phyloP scores from a whole-genome alignment of 2,329 filamentous ascomycete species.

The Saccharata proteae region DNA sequence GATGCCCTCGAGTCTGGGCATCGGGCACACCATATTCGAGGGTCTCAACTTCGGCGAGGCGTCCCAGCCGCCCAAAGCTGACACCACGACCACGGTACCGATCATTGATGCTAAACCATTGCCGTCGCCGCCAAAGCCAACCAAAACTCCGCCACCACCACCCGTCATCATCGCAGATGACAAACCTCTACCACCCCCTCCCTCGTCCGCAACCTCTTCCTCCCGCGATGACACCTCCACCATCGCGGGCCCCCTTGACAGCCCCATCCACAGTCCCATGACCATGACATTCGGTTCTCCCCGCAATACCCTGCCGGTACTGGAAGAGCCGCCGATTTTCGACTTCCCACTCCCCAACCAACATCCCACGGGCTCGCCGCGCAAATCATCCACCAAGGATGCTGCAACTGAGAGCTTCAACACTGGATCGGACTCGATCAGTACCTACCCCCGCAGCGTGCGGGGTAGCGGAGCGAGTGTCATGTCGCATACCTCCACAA shows the following conservation, averaged over 20 bases:
- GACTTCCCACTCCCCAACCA: constrained; percentile 14
- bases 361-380: constrained; percentile 11
- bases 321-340: constrained; percentile 18
- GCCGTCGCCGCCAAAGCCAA: constrained; percentile 21
- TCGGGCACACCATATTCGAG: constrained; percentile 29
- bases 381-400: constrained; percentile 10
- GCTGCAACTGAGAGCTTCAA: constrained; percentile 50
- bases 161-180: constrained; percentile 40
- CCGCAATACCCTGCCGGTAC: constrained; percentile 34
- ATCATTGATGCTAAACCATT: constrained; percentile 25
- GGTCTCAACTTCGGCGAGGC: constrained; percentile 12
- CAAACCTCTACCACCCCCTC: constrained; percentile 57
- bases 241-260: too few relatives aligned
- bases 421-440: constrained; percentile 64
- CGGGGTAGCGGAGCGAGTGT: constrained; percentile 72
- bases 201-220: constrained; percentile 29
- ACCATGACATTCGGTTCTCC: constrained; percentile 33
- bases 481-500: constrained; percentile 69
- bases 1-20: constrained; percentile 29
- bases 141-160: constrained; percentile 27
- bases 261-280: constrained; percentile 21
- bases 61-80: constrained; percentile 2
- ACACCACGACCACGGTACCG: constrained; percentile 10
- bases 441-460: constrained; percentile 59
- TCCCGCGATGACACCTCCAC: constrained; percentile 14